Evolutionary conservation across 495 filamentous ascomycete genomes (phyloP).

Genomic region (Terfezia boudieri): DNA sequence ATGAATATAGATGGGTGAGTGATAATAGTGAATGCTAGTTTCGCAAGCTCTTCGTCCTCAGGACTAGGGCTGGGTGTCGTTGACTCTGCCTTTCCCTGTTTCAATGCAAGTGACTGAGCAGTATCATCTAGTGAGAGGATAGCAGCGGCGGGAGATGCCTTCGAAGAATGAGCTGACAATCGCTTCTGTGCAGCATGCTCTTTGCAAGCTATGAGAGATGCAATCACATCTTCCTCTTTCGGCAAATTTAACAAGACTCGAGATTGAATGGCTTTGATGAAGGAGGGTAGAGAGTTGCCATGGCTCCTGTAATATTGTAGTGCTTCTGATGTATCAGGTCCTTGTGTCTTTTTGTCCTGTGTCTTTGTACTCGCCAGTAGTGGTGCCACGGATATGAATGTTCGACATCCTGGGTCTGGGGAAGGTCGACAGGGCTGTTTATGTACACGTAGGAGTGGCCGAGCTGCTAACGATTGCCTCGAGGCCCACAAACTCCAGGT

Average conservation of each 20-base stretch:
- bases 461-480: too few species aligned
- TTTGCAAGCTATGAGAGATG: not conserved
- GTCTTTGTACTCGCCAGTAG: too few species aligned
- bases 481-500: too few species aligned
- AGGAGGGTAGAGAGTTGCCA: not conserved
- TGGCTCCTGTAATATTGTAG: not conserved
- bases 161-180: too few species aligned
- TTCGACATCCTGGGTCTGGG: too few species aligned
- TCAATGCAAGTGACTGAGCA: too few species aligned
- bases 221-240: not conserved
- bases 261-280: not conserved
- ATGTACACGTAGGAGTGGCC: too few species aligned
- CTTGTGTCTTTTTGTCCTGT: not conserved
- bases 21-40: constrained; percentile 39
- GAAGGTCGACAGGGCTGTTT: too few species aligned
- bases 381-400: too few species aligned
- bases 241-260: not conserved
- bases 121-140: constrained; percentile 15
- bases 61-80: too few species aligned
- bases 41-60: constrained; percentile 11
- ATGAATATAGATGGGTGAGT: constrained; percentile 63
- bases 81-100: too few species aligned
- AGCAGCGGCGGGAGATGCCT: constrained; percentile 16
- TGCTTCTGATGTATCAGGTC: not conserved
- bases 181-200: constrained; percentile 3